These are phyloP conservation scores for Taphrina deformans DNA, from an alignment of 1,139 yeast genomes.

Conservation along the genomic window DNA sequence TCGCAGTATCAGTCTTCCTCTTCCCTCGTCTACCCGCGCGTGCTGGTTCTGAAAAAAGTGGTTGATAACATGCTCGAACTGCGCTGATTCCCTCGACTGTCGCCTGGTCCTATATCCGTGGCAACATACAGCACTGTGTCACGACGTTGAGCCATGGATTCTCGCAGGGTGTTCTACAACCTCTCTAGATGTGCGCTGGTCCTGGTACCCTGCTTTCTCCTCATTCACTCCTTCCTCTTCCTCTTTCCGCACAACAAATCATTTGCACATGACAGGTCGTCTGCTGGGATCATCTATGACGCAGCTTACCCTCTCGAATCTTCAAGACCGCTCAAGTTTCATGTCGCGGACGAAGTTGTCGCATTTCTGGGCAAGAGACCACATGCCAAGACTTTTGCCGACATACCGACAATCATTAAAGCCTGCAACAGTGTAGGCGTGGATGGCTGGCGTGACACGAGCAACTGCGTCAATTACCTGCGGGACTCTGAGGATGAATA, in stretches of 20 bases:
- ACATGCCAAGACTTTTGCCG: not conserved
- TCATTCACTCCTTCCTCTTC: not conserved
- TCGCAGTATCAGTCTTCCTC: not conserved
- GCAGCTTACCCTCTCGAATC: not conserved
- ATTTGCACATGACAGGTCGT: not conserved
- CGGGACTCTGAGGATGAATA: not conserved
- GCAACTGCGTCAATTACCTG: slow-evolving; percentile 13
- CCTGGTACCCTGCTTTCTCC: not conserved
- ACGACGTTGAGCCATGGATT: not conserved
- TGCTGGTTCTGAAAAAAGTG: too few relatives aligned
- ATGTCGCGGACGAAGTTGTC: not conserved
- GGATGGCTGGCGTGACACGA: slow-evolving; percentile 27
- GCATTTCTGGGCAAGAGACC: slow-evolving; percentile 15
- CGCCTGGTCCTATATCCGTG: too few relatives aligned
- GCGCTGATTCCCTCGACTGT: not conserved
- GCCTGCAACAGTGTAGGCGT: slow-evolving; percentile 12
- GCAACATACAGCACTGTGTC: not conserved
- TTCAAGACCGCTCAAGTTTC: not conserved
- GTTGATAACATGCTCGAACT: not conserved
- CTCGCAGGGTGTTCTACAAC: not conserved
- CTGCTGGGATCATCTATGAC: not conserved
- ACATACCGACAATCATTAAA: slow-evolving; percentile 7
- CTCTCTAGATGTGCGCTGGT: not conserved
- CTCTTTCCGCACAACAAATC: not conserved
- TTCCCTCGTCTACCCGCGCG: too few relatives aligned